Percentiles rank a stretch among this genome's conserved stretches.
phyloP scores from a whole-genome alignment of 371 early-diverging fungal species.

The Haplosporangium sp. region DNA sequence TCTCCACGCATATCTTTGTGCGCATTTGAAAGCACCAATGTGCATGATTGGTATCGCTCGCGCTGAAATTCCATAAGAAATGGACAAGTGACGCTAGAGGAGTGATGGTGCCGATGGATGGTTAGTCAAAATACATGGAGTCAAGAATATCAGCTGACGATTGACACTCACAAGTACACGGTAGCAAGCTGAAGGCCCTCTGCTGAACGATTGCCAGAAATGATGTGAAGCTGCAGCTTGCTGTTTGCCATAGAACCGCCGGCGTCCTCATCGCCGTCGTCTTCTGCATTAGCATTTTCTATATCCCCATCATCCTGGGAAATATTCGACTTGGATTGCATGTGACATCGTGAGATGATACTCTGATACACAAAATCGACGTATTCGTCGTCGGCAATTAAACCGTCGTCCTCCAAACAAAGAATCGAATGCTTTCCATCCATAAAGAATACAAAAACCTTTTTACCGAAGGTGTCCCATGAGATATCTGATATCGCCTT shows the following conservation, averaged over 20 bases:
- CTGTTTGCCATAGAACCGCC: conserved; percentile 29
- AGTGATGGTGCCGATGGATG: not conserved
- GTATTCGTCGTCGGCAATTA: conserved; percentile 22
- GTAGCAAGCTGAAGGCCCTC: conserved; percentile 19
- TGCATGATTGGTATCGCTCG: conserved; percentile 40
- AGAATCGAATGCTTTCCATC: conserved; percentile 43
- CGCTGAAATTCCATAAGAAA: conserved; percentile 51
- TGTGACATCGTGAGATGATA: conserved; percentile 42
- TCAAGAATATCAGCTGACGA: no score
- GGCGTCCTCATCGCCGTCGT: conserved; percentile 59
- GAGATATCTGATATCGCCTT: conserved; percentile 37
- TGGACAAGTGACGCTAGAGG: conserved; percentile 36
- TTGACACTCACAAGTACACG: conserved; percentile 26
- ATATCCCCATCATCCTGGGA: conserved; percentile 61
- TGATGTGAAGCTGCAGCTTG: conserved; percentile 45
- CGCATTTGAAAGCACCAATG: conserved; percentile 24
- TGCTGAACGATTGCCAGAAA: conserved; percentile 20
- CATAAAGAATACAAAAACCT: conserved; percentile 39
- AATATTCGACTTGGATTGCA: conserved; percentile 41
- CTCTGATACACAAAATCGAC: conserved; percentile 25
- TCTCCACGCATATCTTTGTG: conserved; percentile 1
- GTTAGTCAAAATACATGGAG: not conserved
- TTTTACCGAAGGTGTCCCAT: conserved; percentile 23
- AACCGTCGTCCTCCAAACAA: conserved; percentile 2
- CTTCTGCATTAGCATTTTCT: conserved; percentile 64